These are phyloP conservation scores for Hysterangium stoloniferum DNA, from an alignment of 768 basidiomycete species.

Conservation along the genomic window DNA sequence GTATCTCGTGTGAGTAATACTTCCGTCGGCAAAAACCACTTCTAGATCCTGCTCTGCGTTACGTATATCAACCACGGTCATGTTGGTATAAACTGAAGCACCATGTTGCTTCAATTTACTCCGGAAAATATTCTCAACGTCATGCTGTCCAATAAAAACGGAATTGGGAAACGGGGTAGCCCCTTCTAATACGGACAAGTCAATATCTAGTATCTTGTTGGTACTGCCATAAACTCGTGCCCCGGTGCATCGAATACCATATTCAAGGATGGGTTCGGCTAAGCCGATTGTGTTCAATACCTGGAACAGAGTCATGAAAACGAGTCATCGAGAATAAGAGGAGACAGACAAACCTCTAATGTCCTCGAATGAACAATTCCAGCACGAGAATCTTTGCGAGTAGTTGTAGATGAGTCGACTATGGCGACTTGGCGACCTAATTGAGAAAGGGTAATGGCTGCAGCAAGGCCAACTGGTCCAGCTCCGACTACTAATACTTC, in stretches of 20 bases:
- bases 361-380: slow-evolving; percentile 44
- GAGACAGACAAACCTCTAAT: slow-evolving; percentile 32
- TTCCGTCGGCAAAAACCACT: slow-evolving; percentile 41
- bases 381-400: slow-evolving; percentile 30
- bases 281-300: slow-evolving; percentile 29
- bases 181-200: slow-evolving; percentile 24
- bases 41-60: slow-evolving; percentile 20
- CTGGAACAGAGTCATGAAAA: slow-evolving; percentile 33
- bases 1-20: slow-evolving; percentile 35
- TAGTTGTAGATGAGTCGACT: not conserved
- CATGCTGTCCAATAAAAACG: slow-evolving; percentile 35
- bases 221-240: slow-evolving; percentile 5
- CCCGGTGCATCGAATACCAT: slow-evolving; percentile 8
- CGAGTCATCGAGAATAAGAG: not conserved
- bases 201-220: slow-evolving; percentile 22
- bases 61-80: slow-evolving; percentile 26
- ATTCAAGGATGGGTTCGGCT: slow-evolving; percentile 24
- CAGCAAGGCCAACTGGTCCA: slow-evolving; percentile 9
- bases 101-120: slow-evolving; percentile 26
- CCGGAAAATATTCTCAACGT: slow-evolving; percentile 35
- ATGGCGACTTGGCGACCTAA: slow-evolving; percentile 8
- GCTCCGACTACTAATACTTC: slow-evolving; percentile 33
- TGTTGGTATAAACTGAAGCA: slow-evolving; percentile 32
- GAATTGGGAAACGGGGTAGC: slow-evolving; percentile 34
- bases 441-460: slow-evolving; percentile 11